Conservation (phyloP, 2,329 filamentous ascomycete species). For the Dactylellina sp. region DNA sequence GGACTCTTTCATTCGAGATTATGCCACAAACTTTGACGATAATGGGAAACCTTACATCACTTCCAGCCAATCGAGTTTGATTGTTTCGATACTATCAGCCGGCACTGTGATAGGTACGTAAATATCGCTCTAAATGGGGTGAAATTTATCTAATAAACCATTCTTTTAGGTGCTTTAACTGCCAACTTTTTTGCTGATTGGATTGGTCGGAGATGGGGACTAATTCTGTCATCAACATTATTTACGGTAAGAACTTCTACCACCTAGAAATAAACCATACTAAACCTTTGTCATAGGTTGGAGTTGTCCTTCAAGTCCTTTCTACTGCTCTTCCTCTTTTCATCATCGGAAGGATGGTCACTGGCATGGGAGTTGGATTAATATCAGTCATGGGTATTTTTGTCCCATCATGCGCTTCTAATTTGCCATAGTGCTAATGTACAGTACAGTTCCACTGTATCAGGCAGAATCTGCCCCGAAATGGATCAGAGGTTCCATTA, state of each 20-base stretch:
- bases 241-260: slow-evolving; percentile 61
- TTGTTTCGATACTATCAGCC: slow-evolving; percentile 80
- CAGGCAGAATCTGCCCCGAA: slow-evolving; percentile 77
- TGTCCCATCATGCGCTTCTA: neutral
- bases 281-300: slow-evolving; percentile 61
- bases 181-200: slow-evolving; percentile 77
- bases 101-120: slow-evolving; percentile 82
- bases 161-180: slow-evolving; percentile 74
- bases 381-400: slow-evolving; percentile 56
- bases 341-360: slow-evolving; percentile 55
- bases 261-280: slow-evolving; percentile 57
- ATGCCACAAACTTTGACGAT: slow-evolving; percentile 27
- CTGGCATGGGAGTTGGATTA: slow-evolving; percentile 50
- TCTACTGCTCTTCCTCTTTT: slow-evolving; percentile 73
- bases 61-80: slow-evolving; percentile 69
- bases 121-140: slow-evolving; percentile 69
- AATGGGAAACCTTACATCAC: slow-evolving; percentile 47
- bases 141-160: slow-evolving; percentile 73
- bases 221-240: slow-evolving; percentile 79
- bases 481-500: slow-evolving; percentile 78
- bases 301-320: slow-evolving; percentile 76
- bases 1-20: slow-evolving; percentile 61
- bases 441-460: slow-evolving; percentile 72
- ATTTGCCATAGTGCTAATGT: slow-evolving; percentile 53
- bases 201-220: slow-evolving; percentile 65